Evolutionary conservation across 2,329 filamentous ascomycete genomes (phyloP), one percentile per base, ranked within the genome.

Genomic region (Xylaria multiplex): DNA sequence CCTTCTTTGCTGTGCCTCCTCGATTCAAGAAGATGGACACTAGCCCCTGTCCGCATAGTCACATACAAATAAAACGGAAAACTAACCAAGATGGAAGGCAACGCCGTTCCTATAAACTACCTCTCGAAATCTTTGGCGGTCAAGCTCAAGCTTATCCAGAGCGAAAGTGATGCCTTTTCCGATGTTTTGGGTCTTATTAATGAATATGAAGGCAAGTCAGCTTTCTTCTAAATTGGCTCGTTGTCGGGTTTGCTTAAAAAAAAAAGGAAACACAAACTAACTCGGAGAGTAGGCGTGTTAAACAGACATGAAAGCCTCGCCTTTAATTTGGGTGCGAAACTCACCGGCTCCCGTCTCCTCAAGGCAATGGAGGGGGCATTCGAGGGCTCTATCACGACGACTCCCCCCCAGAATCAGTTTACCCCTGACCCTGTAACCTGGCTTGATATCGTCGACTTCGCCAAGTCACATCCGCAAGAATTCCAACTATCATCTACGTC

Each of bases 321-420:
- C 53, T 90, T 91, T 64, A 95, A 93, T 74, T 84, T 97, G 30
- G 93, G 93, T 72, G 93, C 92, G 62, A 91, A 93, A 71, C 90
- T 94, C 19, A 87, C 93, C 1, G 93, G 91, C 0, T 92, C 93
- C 27, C 92, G 94, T 58, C 81, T 97, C 68, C 88, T 97, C 73
- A 93, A 93, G 79, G 90, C 92, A 48, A 93, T 97, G 77, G 93
- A 97, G 77, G 87, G 91, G 59, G 85, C 95, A 62, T 97, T 97
- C 74, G 93, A 96, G 70, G 91, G 91, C 0, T 89, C 91, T 24
- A 93, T 94, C 67, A 88, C 76, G 60, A 83, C 79, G 9, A 81
- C 72, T 59, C 80, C 76, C 57, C 64, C 84, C 83, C 72, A 91
- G 86, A 78, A 88, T 80, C 74, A 87, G 84, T 80, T 85, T 37